Percentiles rank a stretch among this genome's conserved stretches.
These are phyloP conservation scores for Marsdenia floribunda DNA, from an alignment of 257 asterid genomes.

Conservation along the genomic window DNA sequence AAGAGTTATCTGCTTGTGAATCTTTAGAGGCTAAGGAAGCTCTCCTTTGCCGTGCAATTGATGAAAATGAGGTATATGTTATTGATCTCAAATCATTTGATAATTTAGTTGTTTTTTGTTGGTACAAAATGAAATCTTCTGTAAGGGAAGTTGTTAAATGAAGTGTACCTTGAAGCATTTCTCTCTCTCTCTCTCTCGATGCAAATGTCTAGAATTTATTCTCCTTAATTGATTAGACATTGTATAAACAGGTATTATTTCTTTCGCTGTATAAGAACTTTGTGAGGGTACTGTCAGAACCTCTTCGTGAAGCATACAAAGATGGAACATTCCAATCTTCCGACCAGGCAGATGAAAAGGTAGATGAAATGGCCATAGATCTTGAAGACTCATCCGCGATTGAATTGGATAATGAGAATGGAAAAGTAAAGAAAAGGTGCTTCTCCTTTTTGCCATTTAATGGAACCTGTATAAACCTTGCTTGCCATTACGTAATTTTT, in stretches of 20 bases:
- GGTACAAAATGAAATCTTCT: background rate
- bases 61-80: conserved; percentile 71
- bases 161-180: background rate
- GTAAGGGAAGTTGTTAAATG: background rate
- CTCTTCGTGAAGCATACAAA: conserved; percentile 51
- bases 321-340: conserved; percentile 51
- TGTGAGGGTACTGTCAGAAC: conserved; percentile 57
- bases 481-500: background rate
- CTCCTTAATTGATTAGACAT: conserved; percentile 10
- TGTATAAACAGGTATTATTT: conserved; percentile 57
- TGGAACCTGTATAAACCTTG: background rate
- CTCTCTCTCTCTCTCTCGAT: background rate
- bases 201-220: background rate
- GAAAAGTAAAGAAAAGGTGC: conserved; percentile 57
- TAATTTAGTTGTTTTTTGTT: background rate
- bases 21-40: conserved; percentile 93
- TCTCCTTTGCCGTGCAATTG: conserved; percentile 67
- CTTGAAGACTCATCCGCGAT: conserved; percentile 56
- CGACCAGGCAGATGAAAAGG: conserved; percentile 57
- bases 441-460: conserved; percentile 4
- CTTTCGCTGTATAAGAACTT: conserved; percentile 69
- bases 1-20: conserved; percentile 61
- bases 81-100: background rate
- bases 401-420: conserved; percentile 71
- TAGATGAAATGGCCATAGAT: conserved; percentile 80